Evolutionary conservation across 2,329 filamentous ascomycete species (phyloP), one percentile per base, ranked within the genome.

Genomic region (Lasiodiplodia hormozganensis): DNA sequence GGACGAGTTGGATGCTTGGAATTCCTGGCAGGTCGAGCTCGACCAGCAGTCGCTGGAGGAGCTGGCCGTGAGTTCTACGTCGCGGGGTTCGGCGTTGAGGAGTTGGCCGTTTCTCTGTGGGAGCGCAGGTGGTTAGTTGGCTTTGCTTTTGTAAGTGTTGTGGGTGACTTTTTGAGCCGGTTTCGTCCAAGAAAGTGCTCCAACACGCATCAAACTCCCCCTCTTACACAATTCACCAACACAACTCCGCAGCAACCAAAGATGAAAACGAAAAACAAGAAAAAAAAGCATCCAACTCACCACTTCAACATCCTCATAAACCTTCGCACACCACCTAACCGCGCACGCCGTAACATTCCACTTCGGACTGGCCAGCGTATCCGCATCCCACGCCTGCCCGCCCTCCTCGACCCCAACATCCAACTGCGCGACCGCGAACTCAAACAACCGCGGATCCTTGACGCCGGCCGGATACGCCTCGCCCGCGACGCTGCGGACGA

Each of bases 301-400:
- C 43, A 52, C 60, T 52, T 52, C 31, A 10, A 64, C 60, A 10
- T 40, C 21, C n/a, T 64, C 47, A n/a, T 64, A 64, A 5, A 52
- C 60, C 14, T 64, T 64, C 3, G 60, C 60, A 12, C 60, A 64
- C 60, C 60, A 64, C 14, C 60, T 64, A 7, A 64, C 60, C n/a
- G 60, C 60, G 23, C 60, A 64, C 4, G 60, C 60, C 2, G 60
- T 64, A 12, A 64, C 34, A 34, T 64, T 53, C 60, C 60, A 64
- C 28, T 28, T 36, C 12, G 60, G 60, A n/a, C 43, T 52, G 31
- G 51, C 43, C 60, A 64, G 14, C 47, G 51, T 34, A n/a, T 34
- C 43, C 11, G 60, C 34, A 23, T 64, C 31, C 28, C 28, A 64
- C 4, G 60, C 36, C n/a, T 38, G 4, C 6, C 31, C 47, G 1